phyloP scores from a whole-genome alignment of 2,329 filamentous ascomycete species.

The Achaetomium macrosporum region DNA sequence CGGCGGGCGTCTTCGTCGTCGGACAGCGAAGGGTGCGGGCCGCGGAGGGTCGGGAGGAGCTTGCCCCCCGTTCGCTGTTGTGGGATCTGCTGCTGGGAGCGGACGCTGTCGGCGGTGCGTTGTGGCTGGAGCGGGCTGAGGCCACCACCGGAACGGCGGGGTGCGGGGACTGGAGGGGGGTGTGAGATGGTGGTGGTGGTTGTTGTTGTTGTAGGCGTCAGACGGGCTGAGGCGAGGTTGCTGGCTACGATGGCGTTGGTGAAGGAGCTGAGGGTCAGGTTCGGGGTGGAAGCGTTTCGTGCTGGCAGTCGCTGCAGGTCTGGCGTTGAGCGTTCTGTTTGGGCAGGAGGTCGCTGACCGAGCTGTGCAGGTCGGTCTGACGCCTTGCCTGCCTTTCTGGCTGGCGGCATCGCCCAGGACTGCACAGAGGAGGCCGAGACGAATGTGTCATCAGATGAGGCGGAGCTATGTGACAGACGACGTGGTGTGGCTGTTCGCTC shows the following conservation, averaged over 20 bases:
- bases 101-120: conserved; percentile 20
- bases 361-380: not conserved
- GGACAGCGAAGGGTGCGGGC: conserved; percentile 38
- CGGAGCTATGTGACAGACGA: conserved; percentile 27
- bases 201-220: conserved; percentile 30
- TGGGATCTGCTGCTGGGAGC: conserved; percentile 9
- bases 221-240: conserved; percentile 61
- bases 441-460: conserved; percentile 43
- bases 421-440: conserved; percentile 32
- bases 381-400: conserved; percentile 7
- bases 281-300: conserved; percentile 24
- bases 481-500: conserved; percentile 1
- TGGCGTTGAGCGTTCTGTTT: conserved; percentile 6
- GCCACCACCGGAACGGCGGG: conserved; percentile 28
- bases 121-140: conserved; percentile 18
- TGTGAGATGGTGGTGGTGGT: conserved; percentile 2
- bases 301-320: conserved; percentile 18
- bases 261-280: conserved; percentile 57
- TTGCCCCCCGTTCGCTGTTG: conserved; percentile 38
- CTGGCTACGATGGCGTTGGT: conserved; percentile 71
- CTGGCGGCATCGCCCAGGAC: conserved; percentile 24
- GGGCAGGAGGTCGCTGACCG: not conserved
- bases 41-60: conserved; percentile 61
- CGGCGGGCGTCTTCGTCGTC: conserved; percentile 46
- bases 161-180: conserved; percentile 35